Evolutionary conservation across 192 early-diverging fungal genomes (phyloP), one percentile per base, ranked within the genome.

Genomic region (Coemansia aciculifera): DNA sequence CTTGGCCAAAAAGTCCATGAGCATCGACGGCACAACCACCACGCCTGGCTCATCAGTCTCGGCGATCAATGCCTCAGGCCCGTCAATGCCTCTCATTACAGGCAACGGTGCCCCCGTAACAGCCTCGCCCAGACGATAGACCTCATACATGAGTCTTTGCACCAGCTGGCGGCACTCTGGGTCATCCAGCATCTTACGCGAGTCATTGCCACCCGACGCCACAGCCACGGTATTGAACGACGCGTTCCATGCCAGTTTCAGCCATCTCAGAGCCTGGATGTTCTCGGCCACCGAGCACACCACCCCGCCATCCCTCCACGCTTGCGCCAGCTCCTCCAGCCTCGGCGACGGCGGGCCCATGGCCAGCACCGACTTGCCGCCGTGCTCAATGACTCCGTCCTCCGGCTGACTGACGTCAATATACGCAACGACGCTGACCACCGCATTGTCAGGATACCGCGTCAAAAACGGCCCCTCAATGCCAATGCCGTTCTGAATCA

Each of bases 401-500:
- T 52, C 51, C 6, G 76, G 78, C 73, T 92, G 90, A 40, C 79
- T 87, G 3, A 86, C 83, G 29, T 85, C 89, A 36, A 90, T 87
- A 59, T 89, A 89, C 11, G 89, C 86, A 7, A 90, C 86, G 3
- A 77, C 71, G 19, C 88, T 88, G 37, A 87, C 60, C 4, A 92
- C 66, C 1, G 87, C 87, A 66, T 88, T 89, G 21, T 74, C 52
- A 12, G 89, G 89, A 73, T 89, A 92, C 42, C 78, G 75, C n/a
- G 59, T 64, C 19, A 66, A 66, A 60, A 88, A 83, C 38, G 86
- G 84, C 4, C 85, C 83, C 62, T 92, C 91, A 43, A 89, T 80
- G 0, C 85, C 88, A 23, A 92, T 82, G 7, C 91, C 91, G 67
- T 92, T 92, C 72, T 92, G 91, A 37, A 92, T 88, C 62, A 91